phyloP scores from a whole-genome alignment of 202 grass and related monocot species.

The Carex arenaria region DNA sequence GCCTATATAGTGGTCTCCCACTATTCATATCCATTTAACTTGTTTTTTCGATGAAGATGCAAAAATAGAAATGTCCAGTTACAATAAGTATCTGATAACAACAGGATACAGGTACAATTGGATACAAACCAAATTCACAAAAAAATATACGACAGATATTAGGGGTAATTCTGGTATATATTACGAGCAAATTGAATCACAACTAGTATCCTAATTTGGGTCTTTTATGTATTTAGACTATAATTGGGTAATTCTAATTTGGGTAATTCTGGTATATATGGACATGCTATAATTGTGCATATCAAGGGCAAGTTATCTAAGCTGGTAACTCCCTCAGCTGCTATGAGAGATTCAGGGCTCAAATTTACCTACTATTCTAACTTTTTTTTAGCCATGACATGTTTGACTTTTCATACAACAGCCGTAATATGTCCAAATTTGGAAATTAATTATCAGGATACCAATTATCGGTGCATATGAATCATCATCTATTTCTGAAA shows the following conservation, averaged over 20 bases:
- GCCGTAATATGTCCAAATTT: neutral
- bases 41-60: neutral
- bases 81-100: neutral
- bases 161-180: neutral
- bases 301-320: neutral
- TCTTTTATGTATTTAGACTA: neutral
- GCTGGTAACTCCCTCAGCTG: neutral
- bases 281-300: neutral
- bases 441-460: neutral
- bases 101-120: neutral
- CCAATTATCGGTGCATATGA: neutral
- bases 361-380: neutral
- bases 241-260: too few relatives aligned
- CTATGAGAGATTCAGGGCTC: neutral
- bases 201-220: neutral
- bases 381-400: neutral
- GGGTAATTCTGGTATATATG: neutral
- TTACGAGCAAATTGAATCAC: neutral
- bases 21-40: neutral
- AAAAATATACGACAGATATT: neutral
- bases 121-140: neutral
- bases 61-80: neutral
- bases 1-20: neutral
- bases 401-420: neutral
- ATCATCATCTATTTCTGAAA: neutral